Base-by-base conservation (phyloP, 192 early-diverging fungal genomes). In the Backusella macrospora region DNA sequence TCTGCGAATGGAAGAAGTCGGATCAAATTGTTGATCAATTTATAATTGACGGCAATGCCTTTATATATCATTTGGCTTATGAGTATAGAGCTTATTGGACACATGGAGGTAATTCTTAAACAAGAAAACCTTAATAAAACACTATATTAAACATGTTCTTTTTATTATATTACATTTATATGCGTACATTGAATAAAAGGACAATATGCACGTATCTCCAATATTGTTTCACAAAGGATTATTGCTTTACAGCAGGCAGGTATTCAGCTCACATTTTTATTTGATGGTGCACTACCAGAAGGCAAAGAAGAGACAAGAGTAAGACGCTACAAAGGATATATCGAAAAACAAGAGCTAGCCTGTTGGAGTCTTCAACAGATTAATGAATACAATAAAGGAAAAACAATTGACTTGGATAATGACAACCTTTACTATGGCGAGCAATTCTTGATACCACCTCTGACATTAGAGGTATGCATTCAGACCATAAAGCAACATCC, bases 11-110 rank as follows among this genome's bases (percentile, higher is more conserved):
- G 73, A 64, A 39, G n/a, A 48, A 39, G 63, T 10, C 26, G 18
- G n/a, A 39, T 21, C 5, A 23, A 71, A 16, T 26, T 26, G 47
- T 37, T 3, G 47, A 48, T 21, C 75, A 72, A 14, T 82, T 87
- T 73, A 78, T 87, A 10, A 52, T 87, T 7, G 86, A 87, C 64
- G 86, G 86, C 49, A 84, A 84, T 42, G 86, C 86, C 3, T 87
- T 80, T 74, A 80, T 85, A 15, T 82, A 87, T 47, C 80, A 84
- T 69, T 72, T 82, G 3, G 85, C 85, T 18, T 71, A 39, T 59
- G 26, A 49, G 47, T 73, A 80, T 14, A 72, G 74, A 37, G 71
- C 78, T 16, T 80, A 87, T 70, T 87, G 86, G 86, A 78, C 83
- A 23, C 81, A 79, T 65, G 86, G 86, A 21, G 85, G 84, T 44